A percentile compares a stretch with the other conserved stretches of the same genome.
Conservation (phyloP, 768 basidiomycete species). For the Albatrellus ellisii region DNA sequence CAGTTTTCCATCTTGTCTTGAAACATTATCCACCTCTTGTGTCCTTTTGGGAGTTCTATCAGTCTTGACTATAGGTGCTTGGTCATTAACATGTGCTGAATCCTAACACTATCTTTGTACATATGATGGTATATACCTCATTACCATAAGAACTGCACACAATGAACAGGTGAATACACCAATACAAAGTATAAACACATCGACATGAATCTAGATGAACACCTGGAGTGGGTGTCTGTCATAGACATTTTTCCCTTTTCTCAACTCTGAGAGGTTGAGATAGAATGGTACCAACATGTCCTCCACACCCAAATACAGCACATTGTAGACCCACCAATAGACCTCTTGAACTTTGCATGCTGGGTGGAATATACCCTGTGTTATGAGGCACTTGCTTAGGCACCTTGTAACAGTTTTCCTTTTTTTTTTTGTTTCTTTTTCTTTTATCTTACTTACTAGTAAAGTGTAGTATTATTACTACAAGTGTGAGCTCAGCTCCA, state of each 20-base stretch:
- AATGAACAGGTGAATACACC: not conserved
- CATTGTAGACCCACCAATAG: conserved; percentile 95
- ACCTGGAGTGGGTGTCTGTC: conserved; percentile 75
- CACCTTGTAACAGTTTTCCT: too few relatives aligned
- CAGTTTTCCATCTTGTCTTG: too few relatives aligned
- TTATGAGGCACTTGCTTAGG: too few relatives aligned
- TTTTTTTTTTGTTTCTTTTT: too few relatives aligned
- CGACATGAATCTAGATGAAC: conserved; percentile 48
- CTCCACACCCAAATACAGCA: conserved; percentile 78
- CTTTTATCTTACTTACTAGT: too few relatives aligned
- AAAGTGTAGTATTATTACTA: too few relatives aligned
- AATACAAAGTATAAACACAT: not conserved
- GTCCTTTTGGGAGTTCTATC: too few relatives aligned
- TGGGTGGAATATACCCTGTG: conserved; percentile 92
- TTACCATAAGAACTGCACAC: not conserved
- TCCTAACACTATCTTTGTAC: too few relatives aligned
- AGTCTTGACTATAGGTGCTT: too few relatives aligned
- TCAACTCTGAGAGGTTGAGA: conserved; percentile 79
- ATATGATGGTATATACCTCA: not conserved
- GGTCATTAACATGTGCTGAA: too few relatives aligned
- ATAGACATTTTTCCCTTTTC: conserved; percentile 80
- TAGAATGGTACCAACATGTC: conserved; percentile 94
- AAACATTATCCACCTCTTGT: too few relatives aligned
- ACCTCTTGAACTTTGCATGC: conserved; percentile 93
- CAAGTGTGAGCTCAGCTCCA: too few relatives aligned